Conservation (phyloP, 2,329 filamentous ascomycete species). For the Pyrenochaeta sp. region DNA sequence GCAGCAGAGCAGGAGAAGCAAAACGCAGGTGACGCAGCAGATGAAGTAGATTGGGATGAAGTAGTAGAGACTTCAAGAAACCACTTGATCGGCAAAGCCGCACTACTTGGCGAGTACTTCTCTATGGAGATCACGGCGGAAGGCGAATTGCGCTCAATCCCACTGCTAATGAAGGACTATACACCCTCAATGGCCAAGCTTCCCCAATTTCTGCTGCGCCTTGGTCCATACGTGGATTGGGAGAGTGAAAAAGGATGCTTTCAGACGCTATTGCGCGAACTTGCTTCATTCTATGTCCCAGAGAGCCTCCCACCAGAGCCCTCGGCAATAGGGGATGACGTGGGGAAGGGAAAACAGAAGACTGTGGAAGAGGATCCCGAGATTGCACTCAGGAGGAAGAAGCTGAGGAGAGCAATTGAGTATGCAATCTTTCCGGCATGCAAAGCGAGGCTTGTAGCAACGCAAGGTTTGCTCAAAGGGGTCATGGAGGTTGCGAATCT, state of each 20-base stretch:
- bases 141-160: slow-evolving; percentile 80
- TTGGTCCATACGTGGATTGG: slow-evolving; percentile 92
- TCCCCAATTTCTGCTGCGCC: slow-evolving; percentile 83
- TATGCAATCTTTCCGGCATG: slow-evolving; percentile 91
- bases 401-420: slow-evolving; percentile 81
- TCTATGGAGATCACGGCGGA: slow-evolving; percentile 80
- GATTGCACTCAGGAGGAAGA: slow-evolving; percentile 64
- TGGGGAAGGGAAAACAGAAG: slow-evolving; percentile 24
- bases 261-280: slow-evolving; percentile 80
- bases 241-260: slow-evolving; percentile 85
- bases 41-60: slow-evolving; percentile 71
- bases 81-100: slow-evolving; percentile 76
- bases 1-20: slow-evolving; percentile 76
- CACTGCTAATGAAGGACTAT: slow-evolving; percentile 88
- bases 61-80: slow-evolving; percentile 71
- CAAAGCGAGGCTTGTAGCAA: slow-evolving; percentile 82
- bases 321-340: slow-evolving; percentile 46
- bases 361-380: slow-evolving; percentile 48
- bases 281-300: slow-evolving; percentile 90
- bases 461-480: slow-evolving; percentile 76
- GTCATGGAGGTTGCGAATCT: slow-evolving; percentile 89
- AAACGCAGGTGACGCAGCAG: slow-evolving; percentile 46
- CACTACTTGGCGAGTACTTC: slow-evolving; percentile 95
- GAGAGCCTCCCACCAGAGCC: slow-evolving; percentile 74
- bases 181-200: slow-evolving; percentile 85